Evolutionary conservation across 352 stramenopile genomes (phyloP).

Genomic region (Globisporangium uncinulatum): DNA sequence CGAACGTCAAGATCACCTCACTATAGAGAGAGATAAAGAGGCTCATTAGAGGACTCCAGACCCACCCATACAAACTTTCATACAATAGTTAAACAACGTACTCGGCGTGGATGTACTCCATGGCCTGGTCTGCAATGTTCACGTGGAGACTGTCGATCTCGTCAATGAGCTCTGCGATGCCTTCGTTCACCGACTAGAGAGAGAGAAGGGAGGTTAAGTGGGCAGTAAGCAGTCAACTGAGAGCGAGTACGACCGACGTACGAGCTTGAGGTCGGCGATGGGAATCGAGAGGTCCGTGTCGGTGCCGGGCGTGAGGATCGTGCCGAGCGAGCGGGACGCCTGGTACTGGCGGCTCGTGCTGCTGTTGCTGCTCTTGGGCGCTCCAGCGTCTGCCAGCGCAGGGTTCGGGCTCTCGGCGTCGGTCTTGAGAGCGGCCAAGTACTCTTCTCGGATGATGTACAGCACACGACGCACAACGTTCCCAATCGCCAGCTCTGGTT

Average conservation of each 20-base stretch:
- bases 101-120: conserved; percentile 96
- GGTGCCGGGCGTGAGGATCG: conserved; percentile 73
- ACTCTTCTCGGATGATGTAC: conserved; percentile 87
- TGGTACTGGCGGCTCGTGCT: conserved; percentile 54
- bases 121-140: conserved; percentile 95
- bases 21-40: conserved; percentile 17
- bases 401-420: conserved; percentile 15
- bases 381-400: conserved; percentile 5
- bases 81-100: conserved; percentile 26
- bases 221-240: neutral
- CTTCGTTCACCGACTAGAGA: conserved; percentile 90
- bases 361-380: conserved; percentile 12
- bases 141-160: conserved; percentile 95
- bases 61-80: neutral
- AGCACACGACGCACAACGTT: conserved; percentile 88
- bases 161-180: conserved; percentile 91
- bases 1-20: conserved; percentile 96
- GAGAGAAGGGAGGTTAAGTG: too few relatives aligned
- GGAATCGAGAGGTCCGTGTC: conserved; percentile 80
- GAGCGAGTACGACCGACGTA: conserved; percentile 15
- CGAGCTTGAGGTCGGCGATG: conserved; percentile 76
- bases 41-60: neutral
- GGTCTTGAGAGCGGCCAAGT: conserved; percentile 68
- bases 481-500: conserved; percentile 73
- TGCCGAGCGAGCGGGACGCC: conserved; percentile 64